These are phyloP conservation scores for Myxozyma neglecta DNA, from an alignment of 805 yeast species.

Conservation along the genomic window DNA sequence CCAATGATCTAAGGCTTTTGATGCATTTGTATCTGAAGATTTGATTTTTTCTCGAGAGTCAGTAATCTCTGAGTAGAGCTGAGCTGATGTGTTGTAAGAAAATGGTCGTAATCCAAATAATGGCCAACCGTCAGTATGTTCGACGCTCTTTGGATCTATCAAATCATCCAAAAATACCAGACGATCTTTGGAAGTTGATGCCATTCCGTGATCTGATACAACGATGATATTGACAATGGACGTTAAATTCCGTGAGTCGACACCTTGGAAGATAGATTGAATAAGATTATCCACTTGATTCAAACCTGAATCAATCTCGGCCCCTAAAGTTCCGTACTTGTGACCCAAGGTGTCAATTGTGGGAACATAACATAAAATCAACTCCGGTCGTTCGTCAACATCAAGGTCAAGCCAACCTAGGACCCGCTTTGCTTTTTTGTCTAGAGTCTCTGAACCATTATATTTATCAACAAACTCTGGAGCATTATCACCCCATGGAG, in stretches of 20 bases:
- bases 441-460: slow-evolving; percentile 61
- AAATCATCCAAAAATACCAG: slow-evolving; percentile 72
- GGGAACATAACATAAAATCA: slow-evolving; percentile 76
- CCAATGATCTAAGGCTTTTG: slow-evolving; percentile 38
- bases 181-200: slow-evolving; percentile 74
- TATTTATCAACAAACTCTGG: slow-evolving; percentile 57
- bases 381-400: slow-evolving; percentile 65
- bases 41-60: slow-evolving; percentile 37
- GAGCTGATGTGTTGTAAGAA: slow-evolving; percentile 44
- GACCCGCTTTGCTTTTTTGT: slow-evolving; percentile 58
- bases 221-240: slow-evolving; percentile 71
- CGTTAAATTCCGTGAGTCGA: slow-evolving; percentile 56
- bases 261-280: slow-evolving; percentile 48
- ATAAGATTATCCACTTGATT: slow-evolving; percentile 66
- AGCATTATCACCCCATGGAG: slow-evolving; percentile 54
- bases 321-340: slow-evolving; percentile 64
- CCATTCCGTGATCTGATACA: slow-evolving; percentile 93
- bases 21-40: slow-evolving; percentile 29
- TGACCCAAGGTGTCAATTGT: slow-evolving; percentile 81
- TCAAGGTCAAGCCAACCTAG: slow-evolving; percentile 63
- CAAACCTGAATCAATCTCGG: slow-evolving; percentile 55
- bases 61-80: slow-evolving; percentile 49
- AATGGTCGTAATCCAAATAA: slow-evolving; percentile 70
- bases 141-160: slow-evolving; percentile 54
- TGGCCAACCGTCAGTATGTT: slow-evolving; percentile 83